Base-by-base conservation (phyloP, 257 asterid species). In the Nicotiana otophora region DNA sequence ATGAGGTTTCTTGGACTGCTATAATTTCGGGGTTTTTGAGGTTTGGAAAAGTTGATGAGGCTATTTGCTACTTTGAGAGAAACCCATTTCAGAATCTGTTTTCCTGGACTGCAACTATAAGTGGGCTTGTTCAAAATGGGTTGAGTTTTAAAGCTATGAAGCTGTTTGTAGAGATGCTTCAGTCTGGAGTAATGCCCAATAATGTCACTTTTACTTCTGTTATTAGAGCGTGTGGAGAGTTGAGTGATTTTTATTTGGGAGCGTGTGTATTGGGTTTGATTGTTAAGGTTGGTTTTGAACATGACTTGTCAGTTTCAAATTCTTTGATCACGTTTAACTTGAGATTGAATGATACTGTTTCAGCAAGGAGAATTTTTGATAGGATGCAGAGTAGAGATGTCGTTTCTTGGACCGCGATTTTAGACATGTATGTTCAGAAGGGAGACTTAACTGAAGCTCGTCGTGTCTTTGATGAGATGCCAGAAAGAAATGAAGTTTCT, bases 1-100 rank as follows among this genome's bases (percentile, higher is more conserved):
- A 93, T 55, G 93, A 87, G 83, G 95, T 94, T 85, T 85, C 97
- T 64, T 94, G 97, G 97, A 94, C 98, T 67, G 84, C 92, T 15
- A 78, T 93, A 72, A 68, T 92, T 74, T 90, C 94, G 23, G 98
- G 97, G 57, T 87, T 94, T 15, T 65, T 94, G 76, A 89, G 79
- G 78, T 83, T 54, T 17, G 98, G 93, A 20, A 86, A 84, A 36
- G 93, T 93, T 31, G 86, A 89, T 7, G 89, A 87, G 42, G 98
- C 97, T 28, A 88, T 94, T 90, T 17, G 34, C 80, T 92, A 93
- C 68, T 93, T 93, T 46, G 87, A 82, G 81, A 82, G 84, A 36
- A 94, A 86, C 78, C 97, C 93, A 0, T 92, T 63, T 84, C 84
- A 72, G 53, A 82, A 85, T 83, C 88, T 92, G n/a, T 85, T 90